Conservation (phyloP, 257 asterid genomes). For the Nicotiana paniculata region DNA sequence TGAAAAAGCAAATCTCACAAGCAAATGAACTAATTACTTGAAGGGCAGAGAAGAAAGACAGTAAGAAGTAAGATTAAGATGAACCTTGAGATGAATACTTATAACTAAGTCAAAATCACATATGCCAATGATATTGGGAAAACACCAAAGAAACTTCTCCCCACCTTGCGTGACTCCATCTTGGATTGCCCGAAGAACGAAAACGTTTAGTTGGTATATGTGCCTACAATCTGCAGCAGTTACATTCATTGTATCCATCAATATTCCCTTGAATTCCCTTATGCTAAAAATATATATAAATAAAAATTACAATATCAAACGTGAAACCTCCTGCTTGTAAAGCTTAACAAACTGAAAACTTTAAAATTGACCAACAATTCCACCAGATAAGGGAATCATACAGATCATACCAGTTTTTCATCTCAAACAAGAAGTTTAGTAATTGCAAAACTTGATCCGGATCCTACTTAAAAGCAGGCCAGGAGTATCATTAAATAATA, state of each 20-base stretch:
- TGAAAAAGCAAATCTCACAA: too few relatives aligned
- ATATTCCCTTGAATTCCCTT: neutral
- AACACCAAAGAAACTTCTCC: neutral
- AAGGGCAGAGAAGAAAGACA: too few relatives aligned
- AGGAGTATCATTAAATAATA: too few relatives aligned
- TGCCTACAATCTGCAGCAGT: neutral
- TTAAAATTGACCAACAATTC: neutral
- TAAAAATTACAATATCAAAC: neutral
- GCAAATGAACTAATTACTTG: too few relatives aligned
- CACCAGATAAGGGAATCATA: neutral
- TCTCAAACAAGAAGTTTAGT: too few relatives aligned
- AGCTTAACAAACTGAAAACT: neutral
- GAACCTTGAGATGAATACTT: neutral
- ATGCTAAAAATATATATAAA: neutral
- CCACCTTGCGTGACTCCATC: conserved; percentile 7
- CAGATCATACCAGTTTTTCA: neutral
- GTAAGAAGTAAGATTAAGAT: too few relatives aligned
- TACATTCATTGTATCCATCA: neutral
- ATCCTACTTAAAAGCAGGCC: too few relatives aligned
- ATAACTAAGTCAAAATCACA: neutral
- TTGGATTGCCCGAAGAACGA: neutral
- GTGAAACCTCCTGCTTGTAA: neutral
- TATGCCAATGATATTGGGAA: neutral
- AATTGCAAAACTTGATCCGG: too few relatives aligned
- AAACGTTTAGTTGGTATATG: neutral